Percentiles rank a stretch among this genome's conserved stretches.
These are phyloP conservation scores for Leptographium procerum DNA, from an alignment of 2,329 filamentous ascomycete species.

Conservation along the genomic window DNA sequence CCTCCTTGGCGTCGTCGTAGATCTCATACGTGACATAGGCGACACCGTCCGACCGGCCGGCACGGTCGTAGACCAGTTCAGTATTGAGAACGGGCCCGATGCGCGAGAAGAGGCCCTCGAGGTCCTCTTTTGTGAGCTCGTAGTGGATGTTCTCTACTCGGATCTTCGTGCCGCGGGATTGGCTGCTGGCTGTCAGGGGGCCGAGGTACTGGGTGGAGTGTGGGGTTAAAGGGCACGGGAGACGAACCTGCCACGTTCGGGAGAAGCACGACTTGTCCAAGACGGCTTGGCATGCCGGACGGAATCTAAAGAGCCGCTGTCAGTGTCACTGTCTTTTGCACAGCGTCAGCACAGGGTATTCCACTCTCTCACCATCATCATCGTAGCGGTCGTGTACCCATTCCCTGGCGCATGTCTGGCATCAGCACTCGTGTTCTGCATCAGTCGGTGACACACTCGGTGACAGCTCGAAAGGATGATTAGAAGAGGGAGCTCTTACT, in stretches of 20 bases:
- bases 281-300: constrained; percentile 1
- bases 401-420: constrained; percentile 42
- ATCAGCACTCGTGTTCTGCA: neutral
- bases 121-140: constrained; percentile 74
- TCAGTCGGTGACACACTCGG: too few species aligned
- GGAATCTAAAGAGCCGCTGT: neutral
- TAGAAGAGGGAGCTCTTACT: constrained; percentile 36
- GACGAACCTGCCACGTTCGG: constrained; percentile 1
- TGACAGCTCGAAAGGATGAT: neutral
- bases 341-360: neutral
- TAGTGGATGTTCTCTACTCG: constrained; percentile 88
- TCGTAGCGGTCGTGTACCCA: constrained; percentile 92
- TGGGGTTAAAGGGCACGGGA: neutral
- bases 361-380: constrained; percentile 38
- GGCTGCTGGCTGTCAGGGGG: neutral
- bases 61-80: constrained; percentile 71
- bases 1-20: constrained; percentile 58
- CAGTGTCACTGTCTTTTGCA: neutral
- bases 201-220: too few species aligned
- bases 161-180: constrained; percentile 49
- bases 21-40: constrained; percentile 74
- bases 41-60: constrained; percentile 74
- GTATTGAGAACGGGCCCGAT: constrained; percentile 63
- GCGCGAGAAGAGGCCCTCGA: constrained; percentile 70
- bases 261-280: constrained; percentile 1